Conservation (phyloP, 1,284 basidiomycete species). For the Pterulicium gracile region DNA sequence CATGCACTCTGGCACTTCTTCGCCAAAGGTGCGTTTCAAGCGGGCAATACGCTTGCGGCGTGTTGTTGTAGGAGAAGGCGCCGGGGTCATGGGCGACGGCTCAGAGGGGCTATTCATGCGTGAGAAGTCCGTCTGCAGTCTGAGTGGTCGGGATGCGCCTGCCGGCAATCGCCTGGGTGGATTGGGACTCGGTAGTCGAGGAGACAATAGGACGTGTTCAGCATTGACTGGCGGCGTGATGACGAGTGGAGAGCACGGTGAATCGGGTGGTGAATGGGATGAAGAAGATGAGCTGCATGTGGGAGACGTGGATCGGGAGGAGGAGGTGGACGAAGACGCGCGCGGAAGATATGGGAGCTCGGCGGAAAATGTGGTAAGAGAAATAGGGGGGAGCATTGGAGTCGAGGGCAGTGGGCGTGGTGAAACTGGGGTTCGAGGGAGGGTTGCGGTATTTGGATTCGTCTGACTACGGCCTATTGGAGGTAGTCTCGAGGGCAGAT, state of each 20-base stretch:
- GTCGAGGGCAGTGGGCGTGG: not conserved
- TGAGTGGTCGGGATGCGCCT: not conserved
- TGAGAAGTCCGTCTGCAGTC: not conserved
- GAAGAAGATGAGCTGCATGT: not conserved
- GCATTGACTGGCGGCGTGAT: not conserved
- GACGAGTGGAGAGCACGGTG: not conserved
- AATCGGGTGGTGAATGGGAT: not conserved
- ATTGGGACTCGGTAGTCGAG: not conserved
- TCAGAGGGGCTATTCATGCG: not conserved
- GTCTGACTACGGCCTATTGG: not conserved
- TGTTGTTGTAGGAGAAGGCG: not conserved
- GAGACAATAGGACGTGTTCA: not conserved
- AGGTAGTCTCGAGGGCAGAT: not conserved
- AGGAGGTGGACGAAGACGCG: not conserved
- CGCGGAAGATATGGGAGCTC: not conserved
- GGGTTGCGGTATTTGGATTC: too few relatives aligned
- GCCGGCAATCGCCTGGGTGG: not conserved
- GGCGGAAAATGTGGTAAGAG: not conserved
- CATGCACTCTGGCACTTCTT: not conserved
- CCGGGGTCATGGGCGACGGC: not conserved
- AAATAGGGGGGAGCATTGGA: not conserved
- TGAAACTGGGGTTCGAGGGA: too few relatives aligned
- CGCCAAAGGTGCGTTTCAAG: not conserved
- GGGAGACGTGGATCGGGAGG: too few relatives aligned
- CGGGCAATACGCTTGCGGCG: not conserved